Evolutionary conservation across 768 basidiomycete genomes (phyloP).

Genomic region (Collybia nuda): DNA sequence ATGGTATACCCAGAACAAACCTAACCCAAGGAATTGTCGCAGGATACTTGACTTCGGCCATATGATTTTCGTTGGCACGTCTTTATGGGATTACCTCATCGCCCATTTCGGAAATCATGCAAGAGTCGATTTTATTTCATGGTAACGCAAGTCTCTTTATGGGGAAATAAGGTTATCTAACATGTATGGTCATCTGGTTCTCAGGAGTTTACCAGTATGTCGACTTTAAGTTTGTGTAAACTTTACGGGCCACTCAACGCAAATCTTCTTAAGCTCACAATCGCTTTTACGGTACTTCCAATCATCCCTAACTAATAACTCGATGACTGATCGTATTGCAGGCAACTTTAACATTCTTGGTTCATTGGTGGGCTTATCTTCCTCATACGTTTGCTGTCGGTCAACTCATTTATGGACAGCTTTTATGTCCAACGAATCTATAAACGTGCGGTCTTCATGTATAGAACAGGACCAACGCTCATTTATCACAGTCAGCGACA

Average conservation of each 20-base stretch:
- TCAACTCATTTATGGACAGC: constrained; percentile 10
- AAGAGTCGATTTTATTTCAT: constrained; percentile 42
- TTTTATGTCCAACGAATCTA: constrained; percentile 42
- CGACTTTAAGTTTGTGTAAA: too few species aligned
- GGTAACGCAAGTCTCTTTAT: constrained; percentile 23
- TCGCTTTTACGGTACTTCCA: constrained; percentile 30
- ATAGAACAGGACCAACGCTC: neutral
- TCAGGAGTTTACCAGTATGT: constrained; percentile 39
- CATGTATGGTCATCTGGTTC: neutral
- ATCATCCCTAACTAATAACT: neutral
- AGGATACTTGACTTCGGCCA: constrained; percentile 33
- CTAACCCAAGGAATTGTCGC: neutral
- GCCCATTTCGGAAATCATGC: constrained; percentile 35
- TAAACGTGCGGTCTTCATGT: constrained; percentile 26
- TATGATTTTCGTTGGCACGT: constrained; percentile 32
- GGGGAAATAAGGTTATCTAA: neutral
- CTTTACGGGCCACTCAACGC: neutral
- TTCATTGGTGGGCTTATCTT: constrained; percentile 41
- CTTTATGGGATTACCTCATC: constrained; percentile 43
- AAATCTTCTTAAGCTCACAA: constrained; percentile 25
- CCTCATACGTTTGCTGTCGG: neutral
- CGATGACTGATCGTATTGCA: constrained; percentile 4
- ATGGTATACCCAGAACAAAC: neutral
- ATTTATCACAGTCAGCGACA: constrained; percentile 27
- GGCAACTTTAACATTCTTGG: constrained; percentile 49